Base-by-base conservation (phyloP, 768 basidiomycete genomes). In the Lactarius pseudohatsudake region DNA sequence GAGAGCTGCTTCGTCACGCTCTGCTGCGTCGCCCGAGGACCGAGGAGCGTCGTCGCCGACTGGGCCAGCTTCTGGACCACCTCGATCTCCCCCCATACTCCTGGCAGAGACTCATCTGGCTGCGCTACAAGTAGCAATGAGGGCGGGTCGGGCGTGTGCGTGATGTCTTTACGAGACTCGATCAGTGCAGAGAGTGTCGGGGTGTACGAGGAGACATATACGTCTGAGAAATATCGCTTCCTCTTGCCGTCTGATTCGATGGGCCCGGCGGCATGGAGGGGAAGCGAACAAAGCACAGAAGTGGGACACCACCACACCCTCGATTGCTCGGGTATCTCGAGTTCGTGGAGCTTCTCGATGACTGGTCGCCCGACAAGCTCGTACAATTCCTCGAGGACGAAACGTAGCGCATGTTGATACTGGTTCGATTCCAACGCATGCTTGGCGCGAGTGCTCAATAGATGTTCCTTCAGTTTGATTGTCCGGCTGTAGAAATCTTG, bases 271-370 rank as follows among this genome's bases (percentile, higher is more conserved):
- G 68, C 70, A 32, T 69, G 69, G 8, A 70, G 38, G 8, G 69
- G 69, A 38, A 70, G 67, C 18, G 59, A 69, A 20, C 57, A 64
- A 16, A 70, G 28, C 2, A 47, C 57, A 3, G 68, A 69, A 6
- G 69, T 69, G 22, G 67, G 59, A 41, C 67, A 70, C 69, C 69
- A 70, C 66, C 67, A 69, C 10, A 70, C 64, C 15, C 57, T 38
- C 18, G 59, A 61, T 55, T 57, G 60, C n/a, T 67, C 61, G n/a
- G 47, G 40, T 50, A 64, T 61, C 55, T n/a, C 43, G 11, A 67
- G 67, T 10, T 45, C 28, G 13, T 34, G 43, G 1, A 64, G 43
- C 6, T 32, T 57, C 30, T 47, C 58, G 6, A 64, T 54, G 5
- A 64, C 61, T 20, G 66, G 66, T 20, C 53, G 36, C 3, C 57